These are phyloP conservation scores for Talaromyces trachyspermus DNA, from an alignment of 495 filamentous ascomycete genomes.

Conservation along the genomic window DNA sequence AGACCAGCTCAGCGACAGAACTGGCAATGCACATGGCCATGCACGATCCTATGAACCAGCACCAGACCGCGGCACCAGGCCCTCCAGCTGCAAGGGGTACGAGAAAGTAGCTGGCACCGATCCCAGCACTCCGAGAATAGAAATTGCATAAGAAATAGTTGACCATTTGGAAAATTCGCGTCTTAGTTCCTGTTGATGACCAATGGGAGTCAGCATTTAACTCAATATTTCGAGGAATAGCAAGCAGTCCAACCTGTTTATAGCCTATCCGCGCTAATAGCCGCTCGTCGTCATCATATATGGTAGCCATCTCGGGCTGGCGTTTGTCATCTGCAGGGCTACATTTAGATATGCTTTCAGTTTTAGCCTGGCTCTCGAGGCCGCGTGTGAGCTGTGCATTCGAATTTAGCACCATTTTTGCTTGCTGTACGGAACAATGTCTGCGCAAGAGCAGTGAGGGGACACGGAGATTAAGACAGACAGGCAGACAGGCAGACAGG, in stretches of 20 bases:
- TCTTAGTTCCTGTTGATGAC: slow-evolving; percentile 54
- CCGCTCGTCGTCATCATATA: slow-evolving; percentile 58
- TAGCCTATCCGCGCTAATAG: slow-evolving; percentile 62
- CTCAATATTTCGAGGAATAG: neutral
- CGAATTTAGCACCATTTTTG: slow-evolving; percentile 2
- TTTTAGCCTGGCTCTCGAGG: neutral
- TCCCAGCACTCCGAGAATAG: slow-evolving; percentile 61
- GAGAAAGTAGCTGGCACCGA: slow-evolving; percentile 65
- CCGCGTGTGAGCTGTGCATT: neutral
- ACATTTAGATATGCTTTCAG: neutral
- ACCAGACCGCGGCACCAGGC: slow-evolving; percentile 64
- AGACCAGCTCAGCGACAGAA: slow-evolving; percentile 56
- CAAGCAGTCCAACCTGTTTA: slow-evolving; percentile 44
- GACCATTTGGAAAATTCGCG: slow-evolving; percentile 70
- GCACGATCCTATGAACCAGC: slow-evolving; percentile 60
- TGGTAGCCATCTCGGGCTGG: slow-evolving; percentile 33
- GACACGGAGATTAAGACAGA: too few species aligned
- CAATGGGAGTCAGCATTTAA: neutral
- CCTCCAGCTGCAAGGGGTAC: slow-evolving; percentile 55
- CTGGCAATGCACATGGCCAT: slow-evolving; percentile 64
- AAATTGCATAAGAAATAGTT: slow-evolving; percentile 67
- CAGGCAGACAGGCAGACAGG: too few species aligned
- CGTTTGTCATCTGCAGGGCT: neutral
- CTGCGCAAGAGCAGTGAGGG: too few species aligned
- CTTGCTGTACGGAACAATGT: neutral